phyloP scores from a whole-genome alignment of 2,329 filamentous ascomycete species.

The Botryotinia calthae region DNA sequence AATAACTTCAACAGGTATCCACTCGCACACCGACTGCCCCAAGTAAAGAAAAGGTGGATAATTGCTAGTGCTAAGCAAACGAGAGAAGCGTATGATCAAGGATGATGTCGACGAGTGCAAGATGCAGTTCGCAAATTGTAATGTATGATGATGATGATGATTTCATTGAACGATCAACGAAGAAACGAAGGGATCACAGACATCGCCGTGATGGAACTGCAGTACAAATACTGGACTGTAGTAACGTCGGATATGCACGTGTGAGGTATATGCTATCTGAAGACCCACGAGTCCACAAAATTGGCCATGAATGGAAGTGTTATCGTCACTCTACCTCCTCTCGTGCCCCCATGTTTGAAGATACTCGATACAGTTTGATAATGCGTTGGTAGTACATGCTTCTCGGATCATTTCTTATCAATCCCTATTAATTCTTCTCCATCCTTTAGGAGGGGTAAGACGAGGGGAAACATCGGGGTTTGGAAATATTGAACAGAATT shows the following conservation, averaged over 20 bases:
- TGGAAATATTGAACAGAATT: neutral
- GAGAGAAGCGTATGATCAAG: too few relatives aligned
- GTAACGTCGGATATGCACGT: too few relatives aligned
- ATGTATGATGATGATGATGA: neutral
- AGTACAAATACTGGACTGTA: constrained; percentile 1
- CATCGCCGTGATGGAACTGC: neutral
- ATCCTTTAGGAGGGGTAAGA: neutral
- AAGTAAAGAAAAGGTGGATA: neutral
- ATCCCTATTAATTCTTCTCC: neutral
- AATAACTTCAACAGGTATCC: neutral
- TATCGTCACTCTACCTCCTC: neutral
- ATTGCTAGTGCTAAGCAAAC: neutral
- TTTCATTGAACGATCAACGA: neutral
- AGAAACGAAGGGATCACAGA: neutral
- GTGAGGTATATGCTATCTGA: neutral
- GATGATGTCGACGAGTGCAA: neutral
- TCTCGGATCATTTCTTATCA: constrained; percentile 8
- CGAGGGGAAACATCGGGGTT: neutral
- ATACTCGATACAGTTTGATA: neutral
- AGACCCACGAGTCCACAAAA: neutral
- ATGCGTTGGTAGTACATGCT: neutral
- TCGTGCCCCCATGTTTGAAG: neutral
- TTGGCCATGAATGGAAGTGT: neutral
- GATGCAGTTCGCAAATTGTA: neutral
- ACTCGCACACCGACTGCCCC: too few relatives aligned